Conservation (phyloP, 139 green algal species). For the Chlamydomonas applanata region DNA sequence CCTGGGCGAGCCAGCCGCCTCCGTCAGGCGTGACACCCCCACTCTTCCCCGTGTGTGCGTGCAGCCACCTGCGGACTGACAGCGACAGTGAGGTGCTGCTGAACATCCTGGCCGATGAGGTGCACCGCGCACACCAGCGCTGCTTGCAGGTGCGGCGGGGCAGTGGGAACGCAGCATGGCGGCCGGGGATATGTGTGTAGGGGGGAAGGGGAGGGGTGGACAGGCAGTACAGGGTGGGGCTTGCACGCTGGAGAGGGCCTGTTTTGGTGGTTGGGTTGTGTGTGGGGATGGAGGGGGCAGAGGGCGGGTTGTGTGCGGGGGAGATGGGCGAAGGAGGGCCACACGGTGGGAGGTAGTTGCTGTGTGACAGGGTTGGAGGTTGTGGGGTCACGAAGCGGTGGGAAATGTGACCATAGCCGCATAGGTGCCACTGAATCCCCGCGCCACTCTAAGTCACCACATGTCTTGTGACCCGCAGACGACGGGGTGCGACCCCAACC, state of each 20-base stretch:
- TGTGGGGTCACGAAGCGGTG: too few relatives aligned
- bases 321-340: too few relatives aligned
- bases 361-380: too few relatives aligned
- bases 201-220: background rate
- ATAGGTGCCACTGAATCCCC: too few relatives aligned
- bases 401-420: too few relatives aligned
- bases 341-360: too few relatives aligned
- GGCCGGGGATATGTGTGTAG: background rate
- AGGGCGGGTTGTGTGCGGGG: too few relatives aligned
- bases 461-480: too few relatives aligned
- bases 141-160: conserved; percentile 53
- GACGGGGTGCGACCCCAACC: conserved; percentile 70
- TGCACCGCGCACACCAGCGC: conserved; percentile 88
- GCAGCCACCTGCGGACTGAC: conserved; percentile 84
- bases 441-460: too few relatives aligned
- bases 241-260: background rate
- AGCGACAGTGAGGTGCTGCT: conserved; percentile 96
- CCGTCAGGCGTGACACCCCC: too few relatives aligned
- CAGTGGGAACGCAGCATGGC: background rate
- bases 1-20: too few relatives aligned
- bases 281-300: too few relatives aligned
- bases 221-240: background rate
- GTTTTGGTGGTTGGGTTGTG: background rate
- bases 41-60: conserved; percentile 9
- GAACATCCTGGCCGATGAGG: conserved; percentile 95